Evolutionary conservation across 768 basidiomycete species (phyloP).

Genomic region (Roridomyces roridus): DNA sequence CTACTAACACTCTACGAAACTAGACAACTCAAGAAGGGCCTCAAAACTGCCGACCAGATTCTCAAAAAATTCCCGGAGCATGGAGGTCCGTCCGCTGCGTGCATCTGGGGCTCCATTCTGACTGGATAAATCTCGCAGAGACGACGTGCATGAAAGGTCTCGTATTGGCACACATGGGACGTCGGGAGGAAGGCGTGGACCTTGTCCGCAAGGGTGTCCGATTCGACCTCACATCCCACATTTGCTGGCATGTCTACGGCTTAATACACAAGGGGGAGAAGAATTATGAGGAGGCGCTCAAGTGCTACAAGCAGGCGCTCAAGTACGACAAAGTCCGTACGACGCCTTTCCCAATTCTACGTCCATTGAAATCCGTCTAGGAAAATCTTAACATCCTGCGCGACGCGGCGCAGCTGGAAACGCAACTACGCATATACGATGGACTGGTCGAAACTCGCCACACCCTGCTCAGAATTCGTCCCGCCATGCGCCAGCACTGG

Average conservation of each 20-base stretch:
- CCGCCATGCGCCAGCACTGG: conserved; percentile 89
- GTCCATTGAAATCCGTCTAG: conserved; percentile 44
- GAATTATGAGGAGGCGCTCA: conserved; percentile 93
- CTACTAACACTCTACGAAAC: conserved; percentile 88
- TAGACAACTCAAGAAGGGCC: conserved; percentile 85
- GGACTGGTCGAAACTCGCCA: conserved; percentile 82
- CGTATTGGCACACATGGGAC: conserved; percentile 79
- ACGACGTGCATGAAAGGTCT: conserved; percentile 97
- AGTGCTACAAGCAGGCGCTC: conserved; percentile 90
- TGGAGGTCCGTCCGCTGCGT: conserved; percentile 67
- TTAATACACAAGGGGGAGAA: conserved; percentile 94
- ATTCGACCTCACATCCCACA: conserved; percentile 86
- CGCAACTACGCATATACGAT: conserved; percentile 84
- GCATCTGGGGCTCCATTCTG: background rate
- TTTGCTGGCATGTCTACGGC: conserved; percentile 98
- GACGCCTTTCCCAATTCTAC: background rate
- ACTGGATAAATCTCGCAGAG: conserved; percentile 53
- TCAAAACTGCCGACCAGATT: conserved; percentile 91
- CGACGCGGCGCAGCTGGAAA: conserved; percentile 88
- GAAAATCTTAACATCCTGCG: conserved; percentile 94
- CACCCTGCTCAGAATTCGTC: conserved; percentile 79
- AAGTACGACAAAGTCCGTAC: conserved; percentile 82
- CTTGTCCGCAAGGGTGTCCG: conserved; percentile 85
- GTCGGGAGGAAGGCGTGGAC: conserved; percentile 81
- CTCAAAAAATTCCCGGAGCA: conserved; percentile 96